A percentile compares a stretch with the other conserved stretches of the same genome.
Evolutionary conservation across 306 rosid species (phyloP).

Genomic region (Begonia peltatifolia): DNA sequence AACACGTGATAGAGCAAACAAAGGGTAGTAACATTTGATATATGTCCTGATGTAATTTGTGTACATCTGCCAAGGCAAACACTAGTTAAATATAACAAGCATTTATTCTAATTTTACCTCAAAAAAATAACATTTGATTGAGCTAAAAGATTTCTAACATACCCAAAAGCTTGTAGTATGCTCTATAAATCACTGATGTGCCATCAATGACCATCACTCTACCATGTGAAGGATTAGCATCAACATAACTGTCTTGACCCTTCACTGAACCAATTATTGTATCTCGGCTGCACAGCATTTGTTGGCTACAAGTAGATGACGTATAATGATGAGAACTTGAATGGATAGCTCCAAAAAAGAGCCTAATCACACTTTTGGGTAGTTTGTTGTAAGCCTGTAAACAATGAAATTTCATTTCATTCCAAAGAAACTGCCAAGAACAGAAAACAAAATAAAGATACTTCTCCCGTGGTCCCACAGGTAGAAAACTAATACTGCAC

Average conservation of each 20-base stretch:
- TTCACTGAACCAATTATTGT: slow-evolving; percentile 17
- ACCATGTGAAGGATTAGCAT: slow-evolving; percentile 28
- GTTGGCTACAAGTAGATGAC: slow-evolving; percentile 16
- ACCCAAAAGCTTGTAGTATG: slow-evolving; percentile 91
- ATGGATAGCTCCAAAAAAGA: slow-evolving; percentile 19
- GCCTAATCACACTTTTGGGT: slow-evolving; percentile 14
- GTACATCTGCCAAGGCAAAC: too few species aligned
- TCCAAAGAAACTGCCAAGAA: too few species aligned
- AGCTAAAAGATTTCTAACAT: not conserved
- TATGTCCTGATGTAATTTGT: too few species aligned
- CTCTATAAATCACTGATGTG: slow-evolving; percentile 65
- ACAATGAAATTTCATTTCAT: not conserved
- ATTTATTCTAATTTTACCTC: too few species aligned
- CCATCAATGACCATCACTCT: slow-evolving; percentile 95
- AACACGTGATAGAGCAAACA: too few species aligned
- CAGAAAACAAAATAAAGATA: too few species aligned
- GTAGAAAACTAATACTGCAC: too few species aligned
- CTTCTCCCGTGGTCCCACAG: too few species aligned
- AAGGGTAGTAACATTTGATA: too few species aligned
- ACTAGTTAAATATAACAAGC: too few species aligned
- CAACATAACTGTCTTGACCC: slow-evolving; percentile 12
- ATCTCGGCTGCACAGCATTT: slow-evolving; percentile 9
- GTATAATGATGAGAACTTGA: slow-evolving; percentile 15
- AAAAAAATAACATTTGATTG: too few species aligned
- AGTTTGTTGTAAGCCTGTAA: slow-evolving; percentile 42